These are phyloP conservation scores for Coix lacrymajobi DNA, from an alignment of 176 grass and related monocot species.

Conservation along the genomic window DNA sequence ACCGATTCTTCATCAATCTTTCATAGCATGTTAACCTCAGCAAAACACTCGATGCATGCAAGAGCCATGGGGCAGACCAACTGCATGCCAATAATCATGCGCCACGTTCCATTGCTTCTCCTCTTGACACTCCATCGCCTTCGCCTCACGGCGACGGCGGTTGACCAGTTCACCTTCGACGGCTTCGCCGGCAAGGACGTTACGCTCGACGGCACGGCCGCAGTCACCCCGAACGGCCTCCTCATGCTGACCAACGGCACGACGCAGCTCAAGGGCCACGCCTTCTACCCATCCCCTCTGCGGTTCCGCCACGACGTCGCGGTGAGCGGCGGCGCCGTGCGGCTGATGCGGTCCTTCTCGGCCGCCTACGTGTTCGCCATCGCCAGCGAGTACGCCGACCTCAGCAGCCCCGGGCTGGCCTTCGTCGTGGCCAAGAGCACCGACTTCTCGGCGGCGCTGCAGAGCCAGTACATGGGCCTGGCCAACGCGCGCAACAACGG, in stretches of 20 bases:
- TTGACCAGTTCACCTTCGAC: constrained; percentile 43
- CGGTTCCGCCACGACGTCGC: background rate
- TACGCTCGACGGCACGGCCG: constrained; percentile 35
- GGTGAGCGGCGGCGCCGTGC: background rate
- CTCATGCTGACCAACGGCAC: constrained; percentile 48
- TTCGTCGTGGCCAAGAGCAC: constrained; percentile 31
- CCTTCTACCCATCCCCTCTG: constrained; percentile 32
- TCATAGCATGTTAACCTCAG: background rate
- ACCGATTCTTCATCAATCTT: background rate
- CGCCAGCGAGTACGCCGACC: constrained; percentile 28
- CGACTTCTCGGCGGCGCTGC: constrained; percentile 37
- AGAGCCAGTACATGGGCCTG: constrained; percentile 52
- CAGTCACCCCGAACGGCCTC: constrained; percentile 30
- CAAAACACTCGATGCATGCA: background rate
- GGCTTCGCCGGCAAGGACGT: constrained; percentile 30
- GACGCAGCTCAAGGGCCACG: constrained; percentile 44
- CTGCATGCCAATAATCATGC: background rate
- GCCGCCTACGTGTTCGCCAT: constrained; percentile 46
- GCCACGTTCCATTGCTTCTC: constrained; percentile 1
- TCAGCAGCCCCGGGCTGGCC: constrained; percentile 42
- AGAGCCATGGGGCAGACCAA: background rate
- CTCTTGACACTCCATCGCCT: constrained; percentile 10
- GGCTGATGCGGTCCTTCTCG: constrained; percentile 43
- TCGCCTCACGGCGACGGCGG: background rate
- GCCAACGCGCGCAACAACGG: constrained; percentile 39